Conservation (phyloP, 768 basidiomycete genomes). For the Tulasnella sp. region DNA sequence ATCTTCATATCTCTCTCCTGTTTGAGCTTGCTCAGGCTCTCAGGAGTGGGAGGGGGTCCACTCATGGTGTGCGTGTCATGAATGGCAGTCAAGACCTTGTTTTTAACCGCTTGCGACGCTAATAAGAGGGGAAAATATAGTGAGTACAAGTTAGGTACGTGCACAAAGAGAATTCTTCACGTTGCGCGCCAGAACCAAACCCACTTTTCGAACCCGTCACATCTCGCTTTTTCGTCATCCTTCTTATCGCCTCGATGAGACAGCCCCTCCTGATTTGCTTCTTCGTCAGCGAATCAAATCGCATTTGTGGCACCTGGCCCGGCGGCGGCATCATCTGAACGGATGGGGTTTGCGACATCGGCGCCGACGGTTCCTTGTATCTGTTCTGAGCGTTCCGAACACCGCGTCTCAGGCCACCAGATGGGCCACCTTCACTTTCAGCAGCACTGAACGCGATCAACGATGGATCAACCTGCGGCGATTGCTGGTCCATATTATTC, state of each 20-base stretch:
- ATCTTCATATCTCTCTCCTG: conserved; percentile 12
- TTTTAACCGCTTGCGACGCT: conserved; percentile 10
- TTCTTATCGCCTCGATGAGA: conserved; percentile 20
- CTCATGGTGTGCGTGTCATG: conserved; percentile 15
- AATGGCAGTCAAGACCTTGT: not conserved
- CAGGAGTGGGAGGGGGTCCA: conserved; percentile 7
- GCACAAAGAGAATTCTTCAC: not conserved
- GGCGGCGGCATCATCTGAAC: conserved; percentile 13
- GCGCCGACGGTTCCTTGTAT: conserved; percentile 7
- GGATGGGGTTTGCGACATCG: not conserved
- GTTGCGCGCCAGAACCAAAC: not conserved
- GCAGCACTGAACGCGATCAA: not conserved
- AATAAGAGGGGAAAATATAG: not conserved
- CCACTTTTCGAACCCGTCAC: conserved; percentile 6
- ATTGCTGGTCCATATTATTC: not conserved
- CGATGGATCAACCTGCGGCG: not conserved
- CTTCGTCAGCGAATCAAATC: conserved; percentile 3
- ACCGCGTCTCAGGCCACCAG: not conserved
- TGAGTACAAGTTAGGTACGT: not conserved
- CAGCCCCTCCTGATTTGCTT: conserved; percentile 10
- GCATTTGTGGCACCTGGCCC: not conserved
- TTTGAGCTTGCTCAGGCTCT: conserved; percentile 8
- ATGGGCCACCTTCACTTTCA: not conserved
- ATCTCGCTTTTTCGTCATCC: conserved; percentile 19
- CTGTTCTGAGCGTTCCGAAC: not conserved